Conservation (phyloP, 2,329 filamentous ascomycete genomes). For the Exophiala mesophila region DNA sequence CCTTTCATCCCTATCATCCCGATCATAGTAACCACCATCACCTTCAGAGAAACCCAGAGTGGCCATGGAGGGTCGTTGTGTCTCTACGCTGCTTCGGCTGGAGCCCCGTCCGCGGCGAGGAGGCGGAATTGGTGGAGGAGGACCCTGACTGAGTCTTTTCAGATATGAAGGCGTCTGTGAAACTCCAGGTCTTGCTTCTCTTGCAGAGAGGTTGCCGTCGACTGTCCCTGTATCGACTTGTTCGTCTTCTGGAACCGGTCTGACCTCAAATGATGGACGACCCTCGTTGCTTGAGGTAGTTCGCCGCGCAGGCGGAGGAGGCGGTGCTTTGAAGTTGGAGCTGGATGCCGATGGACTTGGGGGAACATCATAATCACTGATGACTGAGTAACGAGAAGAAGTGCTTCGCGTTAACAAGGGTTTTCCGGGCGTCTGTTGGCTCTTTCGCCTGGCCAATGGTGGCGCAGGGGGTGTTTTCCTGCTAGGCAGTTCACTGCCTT, state of each 20-base stretch:
- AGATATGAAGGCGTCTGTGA: conserved; percentile 10
- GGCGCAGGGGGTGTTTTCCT: conserved; percentile 43
- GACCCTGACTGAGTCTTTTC: conserved; percentile 13
- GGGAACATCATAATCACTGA: conserved; percentile 18
- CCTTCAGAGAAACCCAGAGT: conserved; percentile 14
- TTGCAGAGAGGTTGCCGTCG: background rate
- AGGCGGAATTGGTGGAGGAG: conserved; percentile 44
- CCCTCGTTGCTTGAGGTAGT: conserved; percentile 35
- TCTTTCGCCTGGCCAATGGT: conserved; percentile 46
- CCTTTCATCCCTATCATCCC: background rate
- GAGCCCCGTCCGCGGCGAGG: conserved; percentile 44
- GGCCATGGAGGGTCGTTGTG: conserved; percentile 22
- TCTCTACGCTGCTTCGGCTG: conserved; percentile 35
- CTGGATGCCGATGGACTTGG: conserved; percentile 31
- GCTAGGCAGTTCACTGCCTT: background rate
- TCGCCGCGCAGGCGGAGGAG: conserved; percentile 49
- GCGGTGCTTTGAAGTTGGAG: conserved; percentile 31
- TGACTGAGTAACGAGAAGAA: conserved; percentile 29
- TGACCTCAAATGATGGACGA: conserved; percentile 18
- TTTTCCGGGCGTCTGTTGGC: conserved; percentile 37
- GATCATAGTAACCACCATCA: background rate
- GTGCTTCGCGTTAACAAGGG: conserved; percentile 32
- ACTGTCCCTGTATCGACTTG: background rate
- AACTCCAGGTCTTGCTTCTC: conserved; percentile 3
- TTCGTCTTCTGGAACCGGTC: conserved; percentile 8